Evolutionary conservation across 208 protist species (phyloP).

Genomic region (Plasmodiophora brassicae): DNA sequence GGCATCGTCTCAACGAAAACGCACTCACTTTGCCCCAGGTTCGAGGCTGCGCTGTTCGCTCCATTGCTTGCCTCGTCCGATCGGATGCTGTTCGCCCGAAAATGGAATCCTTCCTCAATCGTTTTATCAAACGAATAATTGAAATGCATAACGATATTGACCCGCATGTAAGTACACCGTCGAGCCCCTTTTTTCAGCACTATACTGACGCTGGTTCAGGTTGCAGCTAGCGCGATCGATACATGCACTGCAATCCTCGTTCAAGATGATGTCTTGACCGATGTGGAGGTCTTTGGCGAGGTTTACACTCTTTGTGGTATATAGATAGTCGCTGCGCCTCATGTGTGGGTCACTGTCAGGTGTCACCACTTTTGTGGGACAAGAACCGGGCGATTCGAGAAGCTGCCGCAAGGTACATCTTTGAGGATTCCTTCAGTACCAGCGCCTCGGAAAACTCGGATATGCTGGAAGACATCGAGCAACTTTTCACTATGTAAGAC

Average conservation of each 20-base stretch:
- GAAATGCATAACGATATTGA: constrained; percentile 18
- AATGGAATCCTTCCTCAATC: not conserved
- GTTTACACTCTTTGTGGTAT: not conserved
- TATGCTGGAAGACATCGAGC: not conserved
- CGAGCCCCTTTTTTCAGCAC: not conserved
- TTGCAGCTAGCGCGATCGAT: not conserved
- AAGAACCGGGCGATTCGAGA: not conserved
- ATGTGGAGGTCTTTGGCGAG: not conserved
- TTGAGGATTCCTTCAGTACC: constrained; percentile 6
- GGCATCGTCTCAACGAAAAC: not conserved
- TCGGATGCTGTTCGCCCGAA: not conserved
- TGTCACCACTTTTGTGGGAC: not conserved
- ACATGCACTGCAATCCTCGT: not conserved
- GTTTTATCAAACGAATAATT: not conserved
- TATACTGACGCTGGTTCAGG: not conserved
- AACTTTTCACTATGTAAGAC: constrained; percentile 25
- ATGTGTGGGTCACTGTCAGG: not conserved
- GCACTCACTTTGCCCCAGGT: not conserved
- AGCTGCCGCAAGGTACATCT: not conserved
- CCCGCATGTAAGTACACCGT: not conserved
- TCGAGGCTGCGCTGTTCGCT: not conserved
- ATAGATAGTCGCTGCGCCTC: not conserved
- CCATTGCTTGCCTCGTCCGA: not conserved
- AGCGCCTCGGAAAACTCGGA: not conserved
- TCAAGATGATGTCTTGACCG: not conserved